Base-by-base conservation (phyloP, 164 flowering plant species). In the Paratinospora sagittata region DNA sequence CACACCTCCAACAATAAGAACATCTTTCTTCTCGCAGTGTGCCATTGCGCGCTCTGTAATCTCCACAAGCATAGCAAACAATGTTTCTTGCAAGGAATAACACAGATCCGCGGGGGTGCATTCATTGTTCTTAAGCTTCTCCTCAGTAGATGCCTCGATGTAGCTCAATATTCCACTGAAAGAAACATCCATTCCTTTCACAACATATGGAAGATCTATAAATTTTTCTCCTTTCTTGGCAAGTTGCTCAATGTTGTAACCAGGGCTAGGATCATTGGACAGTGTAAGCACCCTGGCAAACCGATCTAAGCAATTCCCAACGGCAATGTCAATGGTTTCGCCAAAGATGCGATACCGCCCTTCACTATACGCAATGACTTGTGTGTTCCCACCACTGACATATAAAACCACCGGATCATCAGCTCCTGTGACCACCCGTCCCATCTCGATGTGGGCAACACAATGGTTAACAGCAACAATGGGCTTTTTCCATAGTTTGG, bases 391-490 rank as follows among this genome's bases (percentile, higher is more conserved):
- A 61, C 98, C 98, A 75, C 98, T 94, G 5, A 94, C 98, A 76
- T 94, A 94, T 79, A 94, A 74, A 43, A 94, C 97, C 58, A 94
- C 97, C 27, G 98, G 98, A 76, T 92, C 97, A 75, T 80, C 86
- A 39, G 97, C 98, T 37, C 91, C 97, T 8, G 97, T 94, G 37
- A 92, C 98, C 69, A 89, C 72, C 75, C 97, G 77, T 1, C 98
- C 98, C 98, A 94, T 94, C 82, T 94, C 98, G 69, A 94, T 92
- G 79, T 94, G 98, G 1, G 98, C 98, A 33, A 94, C 98, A 66
- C 98, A 94, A 69, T 92, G 98, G 77, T 94, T 94, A 41, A 94
- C 98, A 0, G 85, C 96, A 69, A 94, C 90, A 74, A 94, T 86
- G 3, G 98, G 98, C 78, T 92, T 94, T 74, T 85, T 86, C 97